Percentiles rank a stretch among this genome's conserved stretches.
These are phyloP conservation scores for Diplogelasinospora grovesii DNA, from an alignment of 495 filamentous ascomycete genomes.

Conservation along the genomic window DNA sequence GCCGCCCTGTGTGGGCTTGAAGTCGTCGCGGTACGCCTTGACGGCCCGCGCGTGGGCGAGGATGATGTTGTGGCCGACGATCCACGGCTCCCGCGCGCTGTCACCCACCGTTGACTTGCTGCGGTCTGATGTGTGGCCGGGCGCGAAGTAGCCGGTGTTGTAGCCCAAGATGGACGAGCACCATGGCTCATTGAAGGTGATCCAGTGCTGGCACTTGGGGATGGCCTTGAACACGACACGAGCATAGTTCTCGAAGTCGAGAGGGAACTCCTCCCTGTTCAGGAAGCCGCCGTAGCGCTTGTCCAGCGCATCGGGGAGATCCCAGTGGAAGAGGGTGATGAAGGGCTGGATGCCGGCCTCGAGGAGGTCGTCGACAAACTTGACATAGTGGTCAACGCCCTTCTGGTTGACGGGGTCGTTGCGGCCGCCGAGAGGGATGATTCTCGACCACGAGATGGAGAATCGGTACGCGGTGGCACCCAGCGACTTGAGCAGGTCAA, in stretches of 20 bases:
- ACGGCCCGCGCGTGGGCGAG: constrained; percentile 55
- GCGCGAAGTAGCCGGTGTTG: constrained; percentile 53
- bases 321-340: constrained; percentile 62
- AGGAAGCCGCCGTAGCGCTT: constrained; percentile 56
- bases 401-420: constrained; percentile 56
- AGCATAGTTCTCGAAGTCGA: constrained; percentile 56
- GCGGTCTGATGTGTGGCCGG: constrained; percentile 53
- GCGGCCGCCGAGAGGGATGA: constrained; percentile 60
- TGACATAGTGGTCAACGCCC: constrained; percentile 53
- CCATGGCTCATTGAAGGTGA: constrained; percentile 63
- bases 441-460: constrained; percentile 67
- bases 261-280: constrained; percentile 51
- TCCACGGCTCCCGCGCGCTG: constrained; percentile 52
- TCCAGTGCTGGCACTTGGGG: constrained; percentile 57
- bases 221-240: constrained; percentile 51
- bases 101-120: constrained; percentile 48
- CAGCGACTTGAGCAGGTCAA: constrained; percentile 59
- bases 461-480: constrained; percentile 65
- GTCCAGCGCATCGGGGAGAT: constrained; percentile 53
- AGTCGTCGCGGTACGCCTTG: constrained; percentile 62
- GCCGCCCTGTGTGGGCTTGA: constrained; percentile 52
- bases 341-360: constrained; percentile 53
- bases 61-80: constrained; percentile 55
- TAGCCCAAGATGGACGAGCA: constrained; percentile 56
- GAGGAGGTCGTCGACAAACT: constrained; percentile 54